Percentiles rank a stretch among this genome's conserved stretches.
Evolutionary conservation across 495 filamentous ascomycete genomes (phyloP).

Genomic region (Penicillium mononematosum): DNA sequence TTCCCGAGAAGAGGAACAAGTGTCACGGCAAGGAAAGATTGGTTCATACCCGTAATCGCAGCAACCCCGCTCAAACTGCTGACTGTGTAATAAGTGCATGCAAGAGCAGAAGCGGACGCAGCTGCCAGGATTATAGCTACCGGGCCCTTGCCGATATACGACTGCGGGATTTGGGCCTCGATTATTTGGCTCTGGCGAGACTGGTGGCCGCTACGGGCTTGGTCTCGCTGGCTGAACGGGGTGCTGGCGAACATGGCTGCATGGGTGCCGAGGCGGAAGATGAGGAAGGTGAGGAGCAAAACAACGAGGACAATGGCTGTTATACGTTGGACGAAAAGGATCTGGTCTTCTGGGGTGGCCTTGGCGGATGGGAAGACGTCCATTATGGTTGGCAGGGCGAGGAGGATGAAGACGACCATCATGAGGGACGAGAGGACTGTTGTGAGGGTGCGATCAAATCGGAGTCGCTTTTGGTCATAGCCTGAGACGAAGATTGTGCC

Average conservation of each 20-base stretch:
- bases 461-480: slow-evolving; percentile 21
- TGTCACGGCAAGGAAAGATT: slow-evolving; percentile 25
- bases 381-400: slow-evolving; percentile 28
- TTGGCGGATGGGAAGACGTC: slow-evolving; percentile 23
- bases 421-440: slow-evolving; percentile 30
- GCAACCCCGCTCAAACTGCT: slow-evolving; percentile 23
- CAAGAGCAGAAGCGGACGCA: slow-evolving; percentile 17
- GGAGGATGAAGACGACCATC: slow-evolving; percentile 22
- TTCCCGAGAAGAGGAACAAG: slow-evolving; percentile 32
- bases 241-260: slow-evolving; percentile 16
- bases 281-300: slow-evolving; percentile 65
- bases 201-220: background rate
- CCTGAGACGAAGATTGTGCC: slow-evolving; percentile 23
- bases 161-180: slow-evolving; percentile 1
- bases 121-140: slow-evolving; percentile 11
- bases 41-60: slow-evolving; percentile 16
- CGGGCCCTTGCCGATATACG: background rate
- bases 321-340: slow-evolving; percentile 18
- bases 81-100: slow-evolving; percentile 29
- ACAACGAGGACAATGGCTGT: slow-evolving; percentile 54
- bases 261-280: slow-evolving; percentile 46
- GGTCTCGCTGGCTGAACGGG: slow-evolving; percentile 6
- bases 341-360: slow-evolving; percentile 38
- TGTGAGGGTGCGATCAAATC: slow-evolving; percentile 26
- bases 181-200: background rate